Evolutionary conservation across 768 basidiomycete genomes (phyloP).

Genomic region (Tricholoma saponaceum): DNA sequence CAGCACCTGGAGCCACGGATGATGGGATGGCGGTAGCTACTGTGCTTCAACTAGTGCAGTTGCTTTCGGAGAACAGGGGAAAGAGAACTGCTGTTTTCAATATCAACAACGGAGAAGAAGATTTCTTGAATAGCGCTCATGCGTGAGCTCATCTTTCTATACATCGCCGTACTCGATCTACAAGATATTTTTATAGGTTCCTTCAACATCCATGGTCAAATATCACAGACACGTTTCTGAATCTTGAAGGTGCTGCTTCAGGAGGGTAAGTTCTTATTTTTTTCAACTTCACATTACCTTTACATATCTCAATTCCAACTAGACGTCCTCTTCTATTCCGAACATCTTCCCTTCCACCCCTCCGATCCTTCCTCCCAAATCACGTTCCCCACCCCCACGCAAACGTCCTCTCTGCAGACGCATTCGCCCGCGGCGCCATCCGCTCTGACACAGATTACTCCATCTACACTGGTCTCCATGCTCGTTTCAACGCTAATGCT

Average conservation of each 20-base stretch:
- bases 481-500: background rate
- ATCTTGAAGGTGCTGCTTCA: conserved; percentile 77
- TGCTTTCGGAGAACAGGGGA: conserved; percentile 26
- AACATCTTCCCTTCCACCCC: conserved; percentile 53
- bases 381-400: conserved; percentile 66
- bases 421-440: conserved; percentile 60
- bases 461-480: conserved; percentile 40
- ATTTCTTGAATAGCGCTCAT: conserved; percentile 70
- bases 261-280: conserved; percentile 53
- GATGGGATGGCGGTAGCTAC: conserved; percentile 30
- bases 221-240: conserved; percentile 64
- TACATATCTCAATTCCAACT: background rate
- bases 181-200: conserved; percentile 38
- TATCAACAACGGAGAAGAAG: conserved; percentile 84
- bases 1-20: conserved; percentile 72
- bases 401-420: conserved; percentile 65
- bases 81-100: conserved; percentile 70
- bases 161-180: background rate
- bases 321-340: conserved; percentile 80
- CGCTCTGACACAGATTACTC: conserved; percentile 72
- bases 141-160: conserved; percentile 30
- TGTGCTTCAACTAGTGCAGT: conserved; percentile 42
- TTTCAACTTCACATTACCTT: conserved; percentile 1
- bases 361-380: conserved; percentile 44
- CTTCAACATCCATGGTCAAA: conserved; percentile 73